phyloP scores from a whole-genome alignment of 2,329 filamentous ascomycete genomes.

The Arthrobotrys sphaeroides region DNA sequence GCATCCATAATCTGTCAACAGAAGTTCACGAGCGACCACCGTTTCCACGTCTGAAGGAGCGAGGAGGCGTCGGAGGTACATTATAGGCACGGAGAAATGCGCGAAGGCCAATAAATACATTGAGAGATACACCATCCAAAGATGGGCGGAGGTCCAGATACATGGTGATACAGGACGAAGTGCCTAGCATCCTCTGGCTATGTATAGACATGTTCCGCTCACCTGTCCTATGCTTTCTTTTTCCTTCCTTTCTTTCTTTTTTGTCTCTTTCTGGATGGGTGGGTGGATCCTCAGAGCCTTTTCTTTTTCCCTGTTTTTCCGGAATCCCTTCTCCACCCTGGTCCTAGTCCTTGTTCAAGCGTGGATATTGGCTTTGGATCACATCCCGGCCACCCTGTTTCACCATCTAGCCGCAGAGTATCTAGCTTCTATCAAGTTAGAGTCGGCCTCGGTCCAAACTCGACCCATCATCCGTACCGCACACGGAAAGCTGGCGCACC shows the following conservation, averaged over 20 bases:
- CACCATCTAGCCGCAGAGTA: slow-evolving; percentile 52
- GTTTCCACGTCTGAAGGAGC: too few species aligned
- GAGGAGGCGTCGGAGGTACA: background rate
- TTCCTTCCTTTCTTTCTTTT: background rate
- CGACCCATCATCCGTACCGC: background rate
- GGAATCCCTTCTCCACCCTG: slow-evolving; percentile 33
- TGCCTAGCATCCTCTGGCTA: background rate
- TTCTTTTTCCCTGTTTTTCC: slow-evolving; percentile 42
- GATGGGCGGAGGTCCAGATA: background rate
- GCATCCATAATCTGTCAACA: slow-evolving; percentile 9
- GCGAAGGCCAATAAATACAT: too few species aligned
- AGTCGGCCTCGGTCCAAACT: slow-evolving; percentile 17
- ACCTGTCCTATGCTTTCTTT: background rate
- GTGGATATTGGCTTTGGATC: slow-evolving; percentile 46
- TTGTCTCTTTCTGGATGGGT: background rate
- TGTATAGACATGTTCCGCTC: background rate
- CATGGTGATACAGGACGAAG: background rate
- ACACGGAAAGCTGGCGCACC: background rate
- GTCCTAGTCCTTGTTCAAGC: slow-evolving; percentile 28
- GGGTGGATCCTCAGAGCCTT: background rate
- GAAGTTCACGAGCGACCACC: background rate
- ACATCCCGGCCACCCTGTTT: slow-evolving; percentile 51
- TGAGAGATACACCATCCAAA: background rate
- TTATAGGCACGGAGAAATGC: background rate
- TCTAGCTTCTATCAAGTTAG: slow-evolving; percentile 7